Evolutionary conservation across 192 early-diverging fungal species (phyloP), one percentile per base, ranked within the genome.

Genomic region (Entomortierella lignicola): DNA sequence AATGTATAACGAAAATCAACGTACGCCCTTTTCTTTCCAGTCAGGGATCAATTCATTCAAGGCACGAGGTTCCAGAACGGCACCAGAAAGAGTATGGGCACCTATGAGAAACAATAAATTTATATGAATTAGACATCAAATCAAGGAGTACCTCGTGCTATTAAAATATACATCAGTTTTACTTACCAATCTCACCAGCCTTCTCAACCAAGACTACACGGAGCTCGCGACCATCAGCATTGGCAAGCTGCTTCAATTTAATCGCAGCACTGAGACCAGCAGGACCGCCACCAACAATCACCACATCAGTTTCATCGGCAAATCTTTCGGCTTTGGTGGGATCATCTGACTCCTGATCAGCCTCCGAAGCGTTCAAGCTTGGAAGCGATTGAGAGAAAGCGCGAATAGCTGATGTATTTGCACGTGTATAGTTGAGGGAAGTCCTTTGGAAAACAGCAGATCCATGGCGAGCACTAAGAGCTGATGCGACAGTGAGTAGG

Each of bases 1-100:
- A 27, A 23, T 29, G 53, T 27, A 26, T 7, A 29, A 54, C 23
- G 23, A 29, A 27, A 18, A n/a, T 54, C 27, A 26, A 82, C 81
- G 51, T 82, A 82, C 81, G 8, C 94, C 95, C 73, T 89, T 93
- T 58, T 96, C 96, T 83, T 95, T 97, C 97, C 97, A 99, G 72
- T 98, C 93, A 27, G 98, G 98, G 41, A 99, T 95, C 69, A 99
- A 84, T 84, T 99, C 98, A 69, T 97, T 86, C 58, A 99, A 80
- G 8, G 98, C 94, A 4, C 91, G 87, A 5, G 95, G 92, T 74
- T 99, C 98, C 30, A 99, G 79, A 47, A 98, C 97, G 21, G 96
- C 96, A 17, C 98, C 98, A 44, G 95, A 97, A 12, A 99, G 85
- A 42, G 90, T 99, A 81, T 99, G 98, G 20, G 96, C 92, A 30